Evolutionary conservation across 768 basidiomycete genomes (phyloP), one percentile per base, ranked within the genome.

Genomic region (Termitomyces sp.): DNA sequence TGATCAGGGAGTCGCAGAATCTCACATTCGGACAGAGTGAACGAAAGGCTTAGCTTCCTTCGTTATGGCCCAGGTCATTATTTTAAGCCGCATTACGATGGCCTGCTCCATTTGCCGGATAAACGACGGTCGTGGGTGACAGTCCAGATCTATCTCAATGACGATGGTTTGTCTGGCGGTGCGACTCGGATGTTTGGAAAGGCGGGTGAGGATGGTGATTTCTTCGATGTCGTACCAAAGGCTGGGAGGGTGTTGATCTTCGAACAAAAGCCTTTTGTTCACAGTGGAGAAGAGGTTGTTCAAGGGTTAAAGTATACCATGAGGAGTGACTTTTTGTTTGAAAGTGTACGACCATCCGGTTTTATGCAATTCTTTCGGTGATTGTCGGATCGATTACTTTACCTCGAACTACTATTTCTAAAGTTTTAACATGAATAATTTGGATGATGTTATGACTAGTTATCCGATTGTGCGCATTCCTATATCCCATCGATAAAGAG

Each of bases 141-240:
- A 1, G 49, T 80, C n/a, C 78, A 78, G 56, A 68, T 81, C 8
- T 80, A 81, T 55, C 72, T 81, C 8, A 78, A 76, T 36, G 73
- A 73, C 15, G 70, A 72, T 4, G 72, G 60, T 3, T 57, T 78
- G 2, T 60, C 68, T 44, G 78, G 76, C 8, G 78, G 79, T 9
- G 73, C 77, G 2, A 81, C 79, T 6, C 67, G 78, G 41, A 73
- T 80, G 39, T 69, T 69, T 13, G 60, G 67, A n/a, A 63, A 59
- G 31, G 15, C 64, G 30, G 44, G 54, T 12, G 34, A 46, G 22
- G 66, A 69, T 13, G 65, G 65, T 11, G 61, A 67, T 18, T 72
- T 68, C 44, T 13, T 78, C 13, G 78, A 81, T 53, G 73, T 80
- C 9, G 72, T 75, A 48, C 76, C 79, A 0, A 76, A 76, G 64